Base-by-base conservation (phyloP, 2,329 filamentous ascomycete genomes). In the Colletotrichum filicis region DNA sequence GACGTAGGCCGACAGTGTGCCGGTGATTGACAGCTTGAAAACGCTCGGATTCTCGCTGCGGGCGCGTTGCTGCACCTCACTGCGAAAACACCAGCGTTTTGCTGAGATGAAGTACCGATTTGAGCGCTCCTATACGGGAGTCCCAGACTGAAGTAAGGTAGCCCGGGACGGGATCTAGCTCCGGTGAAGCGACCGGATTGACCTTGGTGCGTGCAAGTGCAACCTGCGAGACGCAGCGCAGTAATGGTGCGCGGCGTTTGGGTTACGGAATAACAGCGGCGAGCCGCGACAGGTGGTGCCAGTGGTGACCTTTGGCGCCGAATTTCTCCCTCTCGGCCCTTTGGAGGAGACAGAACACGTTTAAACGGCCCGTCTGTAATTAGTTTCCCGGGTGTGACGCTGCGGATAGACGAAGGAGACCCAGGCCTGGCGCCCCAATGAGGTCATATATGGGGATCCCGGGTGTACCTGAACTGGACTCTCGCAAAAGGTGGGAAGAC, bases 341-440 rank as follows among this genome's bases (percentile, higher is more conserved):
- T 73, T 73, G 70, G 70, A 73, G 70, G 70, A 61, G 70, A 70
- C 70, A 60, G 70, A 35, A 60, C 55, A 35, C 66, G 70, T 65
- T 73, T 65, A 71, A 74, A 74, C 71, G 71, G 71, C 62, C 67
- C 71, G 71, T 72, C 67, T 74, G 71, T 72, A 67, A 73, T 74
- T 67, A 63, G 71, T 67, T 66, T 73, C 46, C 66, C 60, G 55
- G 67, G 71, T 72, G 71, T 74, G 71, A 74, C 62, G 68, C 71
- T 74, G 71, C 57, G 71, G 57, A 65, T 53, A 60, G 66, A 73
- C 66, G 66, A 73, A 49, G 55, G 65, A 42, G 59, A 70, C 59
- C 70, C 70, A 72, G 69, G 58, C 49, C 66, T 35, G 59, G 37
- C 60, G 46, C 46, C 32, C 71, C 71, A 74, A 74, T 74, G 71